Conservation (phyloP, 225 moss, liverwort and hornwort species). For the Physcomitrellopsis africana region DNA sequence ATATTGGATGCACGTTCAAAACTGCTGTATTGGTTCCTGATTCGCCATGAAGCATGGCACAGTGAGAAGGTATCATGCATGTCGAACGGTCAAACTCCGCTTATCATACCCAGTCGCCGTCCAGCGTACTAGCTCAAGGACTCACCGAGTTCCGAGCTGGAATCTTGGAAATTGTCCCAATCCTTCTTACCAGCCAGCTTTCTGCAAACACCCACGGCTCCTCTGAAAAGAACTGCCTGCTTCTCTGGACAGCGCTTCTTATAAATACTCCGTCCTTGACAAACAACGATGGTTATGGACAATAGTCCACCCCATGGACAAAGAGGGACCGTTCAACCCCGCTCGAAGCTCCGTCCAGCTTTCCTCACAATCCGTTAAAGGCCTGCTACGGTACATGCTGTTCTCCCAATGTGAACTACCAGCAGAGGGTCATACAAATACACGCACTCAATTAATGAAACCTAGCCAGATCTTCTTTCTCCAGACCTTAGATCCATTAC, state of each 20-base stretch:
- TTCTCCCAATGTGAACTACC: slow-evolving; percentile 7
- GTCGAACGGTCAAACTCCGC: slow-evolving; percentile 11
- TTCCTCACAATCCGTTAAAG: slow-evolving; percentile 21
- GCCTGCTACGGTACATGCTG: slow-evolving; percentile 25
- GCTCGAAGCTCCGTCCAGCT: slow-evolving; percentile 14
- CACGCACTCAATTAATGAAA: slow-evolving; percentile 40
- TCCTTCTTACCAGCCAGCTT: slow-evolving; percentile 7
- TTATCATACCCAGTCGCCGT: neutral
- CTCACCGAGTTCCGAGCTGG: slow-evolving; percentile 11
- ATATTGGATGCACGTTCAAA: neutral
- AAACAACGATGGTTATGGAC: slow-evolving; percentile 14
- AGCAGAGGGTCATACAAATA: slow-evolving; percentile 44
- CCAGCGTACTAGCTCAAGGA: slow-evolving; percentile 11
- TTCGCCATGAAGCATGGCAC: neutral
- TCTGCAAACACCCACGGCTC: slow-evolving; percentile 1
- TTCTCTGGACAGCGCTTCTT: slow-evolving; percentile 17
- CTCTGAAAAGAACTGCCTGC: slow-evolving; percentile 4
- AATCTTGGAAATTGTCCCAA: neutral
- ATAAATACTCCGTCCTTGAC: slow-evolving; percentile 17
- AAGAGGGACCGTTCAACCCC: slow-evolving; percentile 15
- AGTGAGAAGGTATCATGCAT: neutral
- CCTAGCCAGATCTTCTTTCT: slow-evolving; percentile 18
- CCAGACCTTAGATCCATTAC: slow-evolving; percentile 1
- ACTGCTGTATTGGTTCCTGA: slow-evolving; percentile 2
- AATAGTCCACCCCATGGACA: slow-evolving; percentile 23